Evolutionary conservation across 345 rosid species (phyloP).

Genomic region (Psidium guajava): DNA sequence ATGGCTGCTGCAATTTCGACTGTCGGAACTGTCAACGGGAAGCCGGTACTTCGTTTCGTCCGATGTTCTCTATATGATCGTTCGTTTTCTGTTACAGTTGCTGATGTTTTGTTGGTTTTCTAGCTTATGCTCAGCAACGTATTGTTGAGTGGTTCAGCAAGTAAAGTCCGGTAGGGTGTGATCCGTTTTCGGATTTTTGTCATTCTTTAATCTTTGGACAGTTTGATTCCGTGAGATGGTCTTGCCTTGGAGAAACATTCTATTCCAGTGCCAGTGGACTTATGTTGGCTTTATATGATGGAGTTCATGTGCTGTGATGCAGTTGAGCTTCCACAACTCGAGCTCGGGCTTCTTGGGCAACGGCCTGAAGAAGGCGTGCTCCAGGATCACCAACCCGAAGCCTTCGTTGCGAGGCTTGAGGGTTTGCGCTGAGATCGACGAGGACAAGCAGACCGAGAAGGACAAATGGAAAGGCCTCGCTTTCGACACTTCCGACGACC

Average conservation of each 20-base stretch:
- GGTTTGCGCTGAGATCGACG: constrained; percentile 1
- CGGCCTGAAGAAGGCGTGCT: constrained; percentile 5
- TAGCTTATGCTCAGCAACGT: not conserved
- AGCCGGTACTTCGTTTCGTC: not conserved
- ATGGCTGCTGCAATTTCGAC: not conserved
- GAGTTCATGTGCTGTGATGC: not conserved
- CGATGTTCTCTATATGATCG: not conserved
- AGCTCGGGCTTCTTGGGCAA: not conserved
- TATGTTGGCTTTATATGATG: not conserved
- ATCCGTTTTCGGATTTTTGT: not conserved
- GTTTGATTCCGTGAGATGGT: not conserved
- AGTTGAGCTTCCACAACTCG: constrained; percentile 4
- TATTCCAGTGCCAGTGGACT: not conserved
- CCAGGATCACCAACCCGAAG: not conserved
- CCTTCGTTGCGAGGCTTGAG: not conserved
- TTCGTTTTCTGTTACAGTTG: not conserved
- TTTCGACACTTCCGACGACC: constrained; percentile 9
- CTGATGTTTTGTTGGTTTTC: not conserved
- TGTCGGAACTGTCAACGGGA: not conserved
- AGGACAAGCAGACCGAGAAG: constrained; percentile 1
- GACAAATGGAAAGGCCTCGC: constrained; percentile 11
- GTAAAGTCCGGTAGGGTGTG: not conserved
- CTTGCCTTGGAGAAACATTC: not conserved
- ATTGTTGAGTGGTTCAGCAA: not conserved
- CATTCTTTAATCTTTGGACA: not conserved